phyloP scores from a whole-genome alignment of 2,329 filamentous ascomycete species.

The Penicillium janthinellum region DNA sequence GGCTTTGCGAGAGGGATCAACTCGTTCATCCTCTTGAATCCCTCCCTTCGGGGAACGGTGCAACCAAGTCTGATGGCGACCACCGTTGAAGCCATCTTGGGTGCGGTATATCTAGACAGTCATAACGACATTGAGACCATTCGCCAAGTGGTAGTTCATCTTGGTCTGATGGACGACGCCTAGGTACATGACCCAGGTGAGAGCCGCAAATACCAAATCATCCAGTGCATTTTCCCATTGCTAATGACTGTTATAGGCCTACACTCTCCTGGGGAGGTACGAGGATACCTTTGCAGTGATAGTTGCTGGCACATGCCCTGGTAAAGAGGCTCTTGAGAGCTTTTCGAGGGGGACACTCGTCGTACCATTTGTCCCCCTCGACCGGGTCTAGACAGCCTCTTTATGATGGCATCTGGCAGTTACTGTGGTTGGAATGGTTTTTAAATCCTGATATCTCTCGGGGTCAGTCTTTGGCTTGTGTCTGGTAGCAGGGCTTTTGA shows the following conservation, averaged over 20 bases:
- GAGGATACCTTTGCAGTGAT: not conserved
- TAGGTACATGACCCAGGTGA: not conserved
- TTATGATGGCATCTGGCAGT: conserved; percentile 11
- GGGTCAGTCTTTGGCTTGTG: too few species aligned
- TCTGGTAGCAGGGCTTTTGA: too few species aligned
- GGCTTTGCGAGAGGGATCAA: not conserved
- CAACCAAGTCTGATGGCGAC: not conserved
- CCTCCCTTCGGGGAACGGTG: not conserved
- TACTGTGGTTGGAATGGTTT: conserved; percentile 16
- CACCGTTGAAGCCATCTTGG: not conserved
- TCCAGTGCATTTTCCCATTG: not conserved
- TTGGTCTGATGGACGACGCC: not conserved
- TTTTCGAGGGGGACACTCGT: not conserved
- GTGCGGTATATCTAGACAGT: not conserved
- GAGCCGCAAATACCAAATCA: not conserved
- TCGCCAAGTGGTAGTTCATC: not conserved
- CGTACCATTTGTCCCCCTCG: conserved; percentile 5
- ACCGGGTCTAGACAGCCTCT: conserved; percentile 12
- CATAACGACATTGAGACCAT: not conserved
- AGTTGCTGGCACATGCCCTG: not conserved
- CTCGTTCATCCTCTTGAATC: not conserved
- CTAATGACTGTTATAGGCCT: too few species aligned
- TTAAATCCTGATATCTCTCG: not conserved
- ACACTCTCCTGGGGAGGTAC: too few species aligned
- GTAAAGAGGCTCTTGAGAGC: not conserved